Evolutionary conservation across 2,329 filamentous ascomycete genomes (phyloP).

Genomic region (Blastomyces gilchristii): DNA sequence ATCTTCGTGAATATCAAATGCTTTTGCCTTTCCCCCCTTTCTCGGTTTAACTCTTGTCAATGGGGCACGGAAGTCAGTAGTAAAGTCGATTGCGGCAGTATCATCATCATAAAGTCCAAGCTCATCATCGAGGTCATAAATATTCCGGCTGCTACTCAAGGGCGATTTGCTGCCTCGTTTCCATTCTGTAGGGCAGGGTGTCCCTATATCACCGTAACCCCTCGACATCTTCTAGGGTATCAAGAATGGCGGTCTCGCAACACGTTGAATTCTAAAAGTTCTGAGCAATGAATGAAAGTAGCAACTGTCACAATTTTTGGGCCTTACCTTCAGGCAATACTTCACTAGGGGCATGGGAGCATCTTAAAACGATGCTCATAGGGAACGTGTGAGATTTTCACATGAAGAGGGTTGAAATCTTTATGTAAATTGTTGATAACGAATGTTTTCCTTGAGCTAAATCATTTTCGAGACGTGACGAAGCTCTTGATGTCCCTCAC

Average conservation of each 20-base stretch:
- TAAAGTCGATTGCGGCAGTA: slow-evolving; percentile 34
- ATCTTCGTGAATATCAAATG: slow-evolving; percentile 35
- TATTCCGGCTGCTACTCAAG: slow-evolving; percentile 16
- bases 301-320: neutral
- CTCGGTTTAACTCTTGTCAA: slow-evolving; percentile 24
- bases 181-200: slow-evolving; percentile 26
- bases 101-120: slow-evolving; percentile 22
- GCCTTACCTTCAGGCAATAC: neutral
- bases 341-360: neutral
- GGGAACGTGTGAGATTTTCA: neutral
- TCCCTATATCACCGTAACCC: slow-evolving; percentile 21
- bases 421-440: neutral
- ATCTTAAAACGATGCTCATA: neutral
- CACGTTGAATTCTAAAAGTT: neutral
- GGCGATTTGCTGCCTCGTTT: slow-evolving; percentile 15
- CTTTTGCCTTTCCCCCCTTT: slow-evolving; percentile 20
- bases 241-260: neutral
- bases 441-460: neutral
- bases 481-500: neutral
- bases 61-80: slow-evolving; percentile 28
- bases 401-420: neutral
- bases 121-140: slow-evolving; percentile 21
- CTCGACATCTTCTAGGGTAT: slow-evolving; percentile 19
- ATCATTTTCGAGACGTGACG: neutral
- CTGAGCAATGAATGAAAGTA: neutral